Base-by-base conservation (phyloP, 768 basidiomycete genomes). In the Amanita subjunquillea region DNA sequence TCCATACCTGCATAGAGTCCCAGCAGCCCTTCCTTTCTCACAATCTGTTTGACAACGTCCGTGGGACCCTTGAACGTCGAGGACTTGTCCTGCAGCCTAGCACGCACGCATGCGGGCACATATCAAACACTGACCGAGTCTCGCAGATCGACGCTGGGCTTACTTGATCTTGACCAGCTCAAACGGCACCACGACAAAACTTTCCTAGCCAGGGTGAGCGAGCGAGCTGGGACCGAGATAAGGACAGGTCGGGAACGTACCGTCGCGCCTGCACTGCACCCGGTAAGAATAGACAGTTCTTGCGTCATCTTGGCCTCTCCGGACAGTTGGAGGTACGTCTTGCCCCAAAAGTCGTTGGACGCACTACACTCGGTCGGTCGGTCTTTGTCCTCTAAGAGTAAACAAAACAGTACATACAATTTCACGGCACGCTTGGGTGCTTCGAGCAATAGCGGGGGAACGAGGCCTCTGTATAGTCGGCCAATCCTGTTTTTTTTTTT, bases 361-460 rank as follows among this genome's bases (percentile, higher is more conserved):
- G 90, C 89, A 57, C 60, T 57, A 53, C 6, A 36, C 27, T 55
- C 37, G 60, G 49, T 17, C 41, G 32, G 40, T 34, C n/a, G 32
- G 17, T n/a, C 37, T 25, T 7, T 34, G 8, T 47, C 22, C 50
- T 22, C 39, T 27, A 32, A 34, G 45, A 20, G 34, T 8, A 30
- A 30, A 48, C 17, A 22, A 5, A 32, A 48, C 20, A 22, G 30
- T 20, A 71, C 82, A 56, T 57, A 87, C 87, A 89, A 90, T 78
- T 98, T 99, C 45, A 93, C 89, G 13, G 96, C 96, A 69, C 96
- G 85, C 72, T 99, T 99, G 2, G 96, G 96, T 13, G 96, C 96
- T 69, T 99, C 96, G 42, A 99, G 72, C 61, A 98, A 79, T 8
- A 99, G 69, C 15, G 96, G 96, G 8, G 96, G 92, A n/a, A 93